phyloP scores from a whole-genome alignment of 2,329 filamentous ascomycete genomes.

The Alternaria tenuissima region DNA sequence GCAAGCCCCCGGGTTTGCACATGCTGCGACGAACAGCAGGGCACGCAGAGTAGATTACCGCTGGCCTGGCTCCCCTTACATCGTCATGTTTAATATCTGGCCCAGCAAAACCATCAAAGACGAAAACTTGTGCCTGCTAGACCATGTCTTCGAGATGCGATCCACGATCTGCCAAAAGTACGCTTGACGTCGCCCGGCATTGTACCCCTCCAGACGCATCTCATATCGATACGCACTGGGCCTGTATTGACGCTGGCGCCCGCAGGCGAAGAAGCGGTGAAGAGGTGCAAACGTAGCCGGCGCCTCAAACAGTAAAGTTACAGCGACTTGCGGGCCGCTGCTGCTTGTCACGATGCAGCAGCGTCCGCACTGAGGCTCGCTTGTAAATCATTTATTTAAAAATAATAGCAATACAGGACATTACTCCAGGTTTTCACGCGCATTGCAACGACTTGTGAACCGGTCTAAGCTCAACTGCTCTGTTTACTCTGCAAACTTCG shows the following conservation, averaged over 20 bases:
- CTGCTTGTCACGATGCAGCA: constrained; percentile 33
- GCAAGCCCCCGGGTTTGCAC: constrained; percentile 33
- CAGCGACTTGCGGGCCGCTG: constrained; percentile 35
- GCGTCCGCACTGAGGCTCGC: constrained; percentile 21
- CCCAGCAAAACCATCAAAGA: constrained; percentile 11
- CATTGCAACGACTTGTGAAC: neutral
- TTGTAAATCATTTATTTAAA: constrained; percentile 17
- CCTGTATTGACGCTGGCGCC: constrained; percentile 25
- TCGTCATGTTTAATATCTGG: constrained; percentile 34
- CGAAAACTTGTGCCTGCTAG: constrained; percentile 4
- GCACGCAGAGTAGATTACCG: constrained; percentile 33
- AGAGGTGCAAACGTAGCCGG: constrained; percentile 38
- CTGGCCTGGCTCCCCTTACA: constrained; percentile 15
- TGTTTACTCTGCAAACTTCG: neutral
- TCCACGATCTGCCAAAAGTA: constrained; percentile 23
- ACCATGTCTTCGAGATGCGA: constrained; percentile 8
- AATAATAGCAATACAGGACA: constrained; percentile 5
- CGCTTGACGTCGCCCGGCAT: constrained; percentile 36
- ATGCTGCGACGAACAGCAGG: constrained; percentile 34
- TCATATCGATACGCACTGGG: constrained; percentile 41
- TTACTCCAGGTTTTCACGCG: neutral
- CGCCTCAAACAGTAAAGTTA: constrained; percentile 32
- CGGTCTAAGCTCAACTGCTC: neutral
- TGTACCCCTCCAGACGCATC: constrained; percentile 36
- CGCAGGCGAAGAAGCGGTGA: constrained; percentile 48